Conservation (phyloP, 2,329 filamentous ascomycete species). For the Pseudocercospora ulei region DNA sequence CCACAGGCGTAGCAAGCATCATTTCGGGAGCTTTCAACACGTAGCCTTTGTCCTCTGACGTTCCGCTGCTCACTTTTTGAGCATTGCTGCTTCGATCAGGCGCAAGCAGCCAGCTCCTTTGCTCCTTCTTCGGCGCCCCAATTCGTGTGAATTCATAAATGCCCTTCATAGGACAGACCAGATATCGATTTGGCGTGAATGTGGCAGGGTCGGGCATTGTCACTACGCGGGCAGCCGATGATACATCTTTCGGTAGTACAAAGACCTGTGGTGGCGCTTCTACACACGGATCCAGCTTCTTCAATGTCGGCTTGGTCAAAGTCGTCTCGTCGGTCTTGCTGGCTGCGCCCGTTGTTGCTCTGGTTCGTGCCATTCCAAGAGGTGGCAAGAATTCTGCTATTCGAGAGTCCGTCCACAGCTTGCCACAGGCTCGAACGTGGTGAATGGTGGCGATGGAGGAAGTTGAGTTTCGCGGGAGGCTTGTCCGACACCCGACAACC, state of each 20-base stretch:
- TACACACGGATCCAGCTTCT: slow-evolving; percentile 34
- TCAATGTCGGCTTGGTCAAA: slow-evolving; percentile 11
- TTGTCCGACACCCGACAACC: slow-evolving; percentile 8
- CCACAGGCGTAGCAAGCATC: slow-evolving; percentile 73
- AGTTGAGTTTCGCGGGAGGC: slow-evolving; percentile 12
- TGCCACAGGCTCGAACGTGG: too few species aligned
- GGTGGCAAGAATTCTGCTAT: background rate
- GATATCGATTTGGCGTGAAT: slow-evolving; percentile 43
- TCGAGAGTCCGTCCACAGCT: background rate
- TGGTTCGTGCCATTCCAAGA: slow-evolving; percentile 24
- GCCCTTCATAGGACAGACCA: slow-evolving; percentile 50
- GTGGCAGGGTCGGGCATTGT: slow-evolving; percentile 49
- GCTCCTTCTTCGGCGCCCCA: slow-evolving; percentile 41
- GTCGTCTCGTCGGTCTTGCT: slow-evolving; percentile 15
- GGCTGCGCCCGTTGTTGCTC: slow-evolving; percentile 26
- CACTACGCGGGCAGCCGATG: slow-evolving; percentile 47
- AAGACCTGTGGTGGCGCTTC: slow-evolving; percentile 46
- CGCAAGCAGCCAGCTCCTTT: slow-evolving; percentile 48
- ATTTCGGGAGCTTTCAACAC: slow-evolving; percentile 61
- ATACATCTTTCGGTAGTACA: slow-evolving; percentile 48
- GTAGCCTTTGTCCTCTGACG: slow-evolving; percentile 37
- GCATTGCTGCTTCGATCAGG: slow-evolving; percentile 20
- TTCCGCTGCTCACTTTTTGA: slow-evolving; percentile 14
- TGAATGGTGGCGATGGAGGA: background rate
- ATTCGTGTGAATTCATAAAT: slow-evolving; percentile 54